Conservation (phyloP, 805 yeast species). For the Blastobotrys muscicola region DNA sequence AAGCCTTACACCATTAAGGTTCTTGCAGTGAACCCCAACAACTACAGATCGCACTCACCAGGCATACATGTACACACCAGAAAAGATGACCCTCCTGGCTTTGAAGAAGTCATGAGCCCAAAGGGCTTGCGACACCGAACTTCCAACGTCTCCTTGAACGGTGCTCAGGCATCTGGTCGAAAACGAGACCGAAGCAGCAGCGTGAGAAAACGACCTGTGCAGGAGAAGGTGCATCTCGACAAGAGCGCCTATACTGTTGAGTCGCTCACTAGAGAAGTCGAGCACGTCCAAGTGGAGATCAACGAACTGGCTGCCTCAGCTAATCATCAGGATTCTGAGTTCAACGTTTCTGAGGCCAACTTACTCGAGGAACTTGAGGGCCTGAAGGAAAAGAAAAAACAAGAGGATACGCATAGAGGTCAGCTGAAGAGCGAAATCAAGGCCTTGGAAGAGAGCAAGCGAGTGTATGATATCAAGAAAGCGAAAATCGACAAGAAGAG, state of each 20-base stretch:
- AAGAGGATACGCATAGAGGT: constrained; percentile 25
- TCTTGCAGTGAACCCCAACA: constrained; percentile 24
- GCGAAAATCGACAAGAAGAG: constrained; percentile 22
- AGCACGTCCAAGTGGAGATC: constrained; percentile 26
- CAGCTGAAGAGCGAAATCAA: constrained; percentile 29
- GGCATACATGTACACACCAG: background rate
- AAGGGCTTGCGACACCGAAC: constrained; percentile 2
- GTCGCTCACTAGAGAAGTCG: constrained; percentile 27
- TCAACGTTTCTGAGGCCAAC: constrained; percentile 16
- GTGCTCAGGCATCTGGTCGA: background rate
- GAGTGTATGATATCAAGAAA: constrained; percentile 28
- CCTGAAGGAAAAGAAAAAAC: constrained; percentile 22
- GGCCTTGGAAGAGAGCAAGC: constrained; percentile 28
- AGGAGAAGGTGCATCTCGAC: background rate
- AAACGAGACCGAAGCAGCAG: constrained; percentile 1
- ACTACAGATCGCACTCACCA: constrained; percentile 21
- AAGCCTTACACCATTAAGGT: constrained; percentile 26
- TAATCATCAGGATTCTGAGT: constrained; percentile 23
- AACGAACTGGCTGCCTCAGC: constrained; percentile 20
- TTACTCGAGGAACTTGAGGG: constrained; percentile 23
- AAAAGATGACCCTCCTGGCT: constrained; percentile 1
- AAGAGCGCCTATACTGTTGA: constrained; percentile 25
- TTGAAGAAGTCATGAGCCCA: constrained; percentile 1
- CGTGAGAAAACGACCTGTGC: background rate
- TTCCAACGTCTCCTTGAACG: background rate